Evolutionary conservation across 225 moss, liverwort and hornwort genomes (phyloP).

Genomic region (Thuidium tamariscinum): DNA sequence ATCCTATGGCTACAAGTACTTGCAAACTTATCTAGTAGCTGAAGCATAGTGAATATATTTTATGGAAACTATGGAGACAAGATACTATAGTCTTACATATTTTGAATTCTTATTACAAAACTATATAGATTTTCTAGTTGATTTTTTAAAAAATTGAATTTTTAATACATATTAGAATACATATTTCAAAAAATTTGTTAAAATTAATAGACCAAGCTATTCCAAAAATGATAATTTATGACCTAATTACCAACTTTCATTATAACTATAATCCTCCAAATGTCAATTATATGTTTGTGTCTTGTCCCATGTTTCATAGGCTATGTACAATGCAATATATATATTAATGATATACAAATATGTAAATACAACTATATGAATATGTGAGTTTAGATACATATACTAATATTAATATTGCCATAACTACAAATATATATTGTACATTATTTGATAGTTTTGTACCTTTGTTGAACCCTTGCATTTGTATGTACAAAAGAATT

Average conservation of each 20-base stretch:
- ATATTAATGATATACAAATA: rapidly evolving
- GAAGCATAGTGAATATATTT: too few relatives aligned
- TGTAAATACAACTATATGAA: rapidly evolving
- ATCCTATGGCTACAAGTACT: rapidly evolving
- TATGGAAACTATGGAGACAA: background rate
- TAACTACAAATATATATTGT: rapidly evolving
- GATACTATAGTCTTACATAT: rapidly evolving
- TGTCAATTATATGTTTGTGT: background rate
- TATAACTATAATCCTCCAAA: rapidly evolving
- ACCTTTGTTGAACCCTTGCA: background rate
- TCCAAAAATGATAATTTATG: rapidly evolving
- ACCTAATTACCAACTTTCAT: rapidly evolving
- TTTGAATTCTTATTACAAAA: background rate
- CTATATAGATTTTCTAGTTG: background rate
- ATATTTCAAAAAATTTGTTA: background rate
- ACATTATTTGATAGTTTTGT: background rate
- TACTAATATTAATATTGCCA: too few relatives aligned
- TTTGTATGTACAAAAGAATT: too few relatives aligned
- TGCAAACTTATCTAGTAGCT: rapidly evolving
- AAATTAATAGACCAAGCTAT: background rate
- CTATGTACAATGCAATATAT: too few relatives aligned
- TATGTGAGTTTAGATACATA: background rate
- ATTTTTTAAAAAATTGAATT: background rate
- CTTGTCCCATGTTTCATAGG: rapidly evolving
- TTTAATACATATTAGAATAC: background rate